Base-by-base conservation (phyloP, 176 grass and related monocot species). In the Rhipidocladum racemiflorum region DNA sequence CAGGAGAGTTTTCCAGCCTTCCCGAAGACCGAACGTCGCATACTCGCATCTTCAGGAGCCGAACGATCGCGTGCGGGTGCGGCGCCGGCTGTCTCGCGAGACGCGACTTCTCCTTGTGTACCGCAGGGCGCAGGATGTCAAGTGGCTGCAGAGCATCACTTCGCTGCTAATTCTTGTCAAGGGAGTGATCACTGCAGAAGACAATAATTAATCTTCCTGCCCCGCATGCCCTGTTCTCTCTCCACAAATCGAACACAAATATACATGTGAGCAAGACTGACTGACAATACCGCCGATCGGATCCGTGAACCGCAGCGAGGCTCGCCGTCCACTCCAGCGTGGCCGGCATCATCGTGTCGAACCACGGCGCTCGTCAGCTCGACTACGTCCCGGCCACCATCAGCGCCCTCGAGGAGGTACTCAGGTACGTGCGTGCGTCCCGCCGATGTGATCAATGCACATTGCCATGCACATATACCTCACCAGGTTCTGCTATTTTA, bases 71-170 rank as follows among this genome's bases (percentile, higher is more conserved):
- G n/a, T n/a, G n/a, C n/a, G n/a, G n/a, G n/a, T n/a, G n/a, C n/a
- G n/a, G n/a, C n/a, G n/a, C n/a, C n/a, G n/a, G n/a, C n/a, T n/a
- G n/a, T n/a, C n/a, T n/a, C n/a, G n/a, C n/a, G n/a, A n/a, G n/a
- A n/a, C n/a, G n/a, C n/a, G n/a, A n/a, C n/a, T n/a, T n/a, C n/a
- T n/a, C n/a, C 44, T 75, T 72, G 29, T 28, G 54, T 50, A 44
- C 5, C n/a, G 76, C 78, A n/a, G n/a, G n/a, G n/a, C n/a, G n/a
- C n/a, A 95, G 91, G 94, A 97, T 39, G 91, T 97, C 6, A 97
- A 97, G 89, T 97, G 94, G 94, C 78, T 97, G 87, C 94, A 93
- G 86, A 97, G 84, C 29, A 97, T 97, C 70, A 97, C 94, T 8
- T 80, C 94, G 25, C 71, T 97, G 94, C 94, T 91, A 65, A 97